Evolutionary conservation across 768 basidiomycete species (phyloP).

Genomic region (Lactifluus rugatus): DNA sequence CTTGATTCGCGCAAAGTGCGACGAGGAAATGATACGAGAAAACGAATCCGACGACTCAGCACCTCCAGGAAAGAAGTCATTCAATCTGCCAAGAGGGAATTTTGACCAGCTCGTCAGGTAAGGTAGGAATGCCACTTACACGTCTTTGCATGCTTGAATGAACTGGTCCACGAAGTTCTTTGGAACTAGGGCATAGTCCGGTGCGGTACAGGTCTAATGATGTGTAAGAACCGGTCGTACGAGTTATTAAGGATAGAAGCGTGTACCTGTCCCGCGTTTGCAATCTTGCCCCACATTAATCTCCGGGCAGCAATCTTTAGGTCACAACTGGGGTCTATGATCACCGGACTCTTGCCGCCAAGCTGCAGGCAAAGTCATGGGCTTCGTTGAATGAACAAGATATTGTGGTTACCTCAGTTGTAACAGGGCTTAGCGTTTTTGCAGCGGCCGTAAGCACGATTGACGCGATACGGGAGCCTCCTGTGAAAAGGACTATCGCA

Average conservation of each 20-base stretch:
- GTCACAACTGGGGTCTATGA: constrained; percentile 63
- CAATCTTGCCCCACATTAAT: constrained; percentile 73
- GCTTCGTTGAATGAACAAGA: background rate
- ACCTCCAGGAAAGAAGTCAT: constrained; percentile 46
- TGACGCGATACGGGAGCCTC: constrained; percentile 46
- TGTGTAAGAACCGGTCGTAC: background rate
- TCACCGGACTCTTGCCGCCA: constrained; percentile 66
- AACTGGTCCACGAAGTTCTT: constrained; percentile 32
- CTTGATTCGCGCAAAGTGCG: constrained; percentile 52
- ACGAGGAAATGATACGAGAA: constrained; percentile 41
- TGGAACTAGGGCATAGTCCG: constrained; percentile 44
- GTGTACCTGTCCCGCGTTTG: constrained; percentile 52
- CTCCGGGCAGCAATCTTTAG: constrained; percentile 55
- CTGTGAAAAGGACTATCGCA: constrained; percentile 52
- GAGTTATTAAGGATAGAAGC: background rate
- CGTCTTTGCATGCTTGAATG: constrained; percentile 33
- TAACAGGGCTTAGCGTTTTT: constrained; percentile 61
- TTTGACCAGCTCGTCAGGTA: background rate
- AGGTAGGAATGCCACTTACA: constrained; percentile 25
- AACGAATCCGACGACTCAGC: constrained; percentile 36
- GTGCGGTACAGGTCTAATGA: constrained; percentile 57
- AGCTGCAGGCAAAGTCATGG: constrained; percentile 30
- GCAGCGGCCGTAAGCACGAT: constrained; percentile 69
- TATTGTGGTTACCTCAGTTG: constrained; percentile 36
- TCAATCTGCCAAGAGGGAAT: constrained; percentile 30